These are phyloP conservation scores for Bruguiera gymnorhiza DNA, from an alignment of 345 rosid species.

Conservation along the genomic window DNA sequence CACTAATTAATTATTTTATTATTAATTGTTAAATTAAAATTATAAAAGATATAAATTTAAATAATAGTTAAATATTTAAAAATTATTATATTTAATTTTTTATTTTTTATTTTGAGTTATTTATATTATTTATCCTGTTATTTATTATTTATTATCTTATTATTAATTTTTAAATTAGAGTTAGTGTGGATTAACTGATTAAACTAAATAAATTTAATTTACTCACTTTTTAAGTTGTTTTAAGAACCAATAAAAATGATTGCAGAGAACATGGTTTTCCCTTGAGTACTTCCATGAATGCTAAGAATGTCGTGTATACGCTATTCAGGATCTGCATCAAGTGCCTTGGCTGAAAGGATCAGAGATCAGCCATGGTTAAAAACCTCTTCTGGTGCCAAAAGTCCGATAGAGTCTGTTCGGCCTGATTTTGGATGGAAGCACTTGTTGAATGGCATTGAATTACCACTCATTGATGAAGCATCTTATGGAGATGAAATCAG, in stretches of 20 bases:
- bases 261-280: background rate
- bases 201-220: no score
- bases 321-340: background rate
- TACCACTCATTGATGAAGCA: background rate
- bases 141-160: no score
- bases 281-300: background rate
- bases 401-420: background rate
- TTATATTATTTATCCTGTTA: no score
- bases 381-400: background rate
- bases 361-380: slow-evolving; percentile 1
- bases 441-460: background rate
- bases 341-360: background rate
- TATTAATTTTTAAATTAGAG: no score
- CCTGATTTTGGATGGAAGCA: background rate
- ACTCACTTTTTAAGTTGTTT: no score
- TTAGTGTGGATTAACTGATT: no score
- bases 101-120: no score
- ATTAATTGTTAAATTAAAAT: no score
- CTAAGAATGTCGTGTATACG: background rate
- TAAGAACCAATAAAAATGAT: background rate
- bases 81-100: no score
- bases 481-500: slow-evolving; percentile 10
- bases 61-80: no score
- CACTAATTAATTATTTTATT: no score
- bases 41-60: no score